phyloP scores from a whole-genome alignment of 805 yeast species.

The Cyberlindnera maclurae region DNA sequence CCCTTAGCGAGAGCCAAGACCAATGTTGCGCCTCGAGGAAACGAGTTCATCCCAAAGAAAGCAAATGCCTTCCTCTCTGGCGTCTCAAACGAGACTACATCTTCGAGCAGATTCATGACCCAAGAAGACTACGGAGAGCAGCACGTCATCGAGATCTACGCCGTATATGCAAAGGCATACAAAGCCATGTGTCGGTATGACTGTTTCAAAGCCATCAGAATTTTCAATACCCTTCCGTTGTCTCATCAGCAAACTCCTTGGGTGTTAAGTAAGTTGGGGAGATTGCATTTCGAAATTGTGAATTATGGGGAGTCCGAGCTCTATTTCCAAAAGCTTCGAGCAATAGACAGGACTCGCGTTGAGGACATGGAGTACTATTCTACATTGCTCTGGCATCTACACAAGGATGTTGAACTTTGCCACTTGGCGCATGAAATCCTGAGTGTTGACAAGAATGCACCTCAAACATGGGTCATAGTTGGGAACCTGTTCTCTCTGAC shows the following conservation, averaged over 20 bases:
- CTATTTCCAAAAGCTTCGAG: slow-evolving; percentile 55
- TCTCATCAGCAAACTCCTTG: slow-evolving; percentile 68
- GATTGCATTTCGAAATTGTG: slow-evolving; percentile 79
- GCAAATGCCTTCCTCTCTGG: slow-evolving; percentile 7
- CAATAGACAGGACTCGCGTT: slow-evolving; percentile 66
- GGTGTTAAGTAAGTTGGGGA: slow-evolving; percentile 75
- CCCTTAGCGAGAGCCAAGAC: slow-evolving; percentile 24
- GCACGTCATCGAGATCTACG: slow-evolving; percentile 40
- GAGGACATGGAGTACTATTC: slow-evolving; percentile 90
- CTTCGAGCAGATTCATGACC: slow-evolving; percentile 12
- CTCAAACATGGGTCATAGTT: slow-evolving; percentile 86
- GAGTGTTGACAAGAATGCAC: slow-evolving; percentile 54
- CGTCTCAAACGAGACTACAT: slow-evolving; percentile 5
- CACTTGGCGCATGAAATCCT: slow-evolving; percentile 74
- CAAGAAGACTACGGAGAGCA: slow-evolving; percentile 29
- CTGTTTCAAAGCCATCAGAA: slow-evolving; percentile 71
- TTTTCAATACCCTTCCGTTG: slow-evolving; percentile 57
- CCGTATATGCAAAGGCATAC: slow-evolving; percentile 51
- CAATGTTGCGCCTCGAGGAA: slow-evolving; percentile 7
- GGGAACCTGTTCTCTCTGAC: slow-evolving; percentile 84
- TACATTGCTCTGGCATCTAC: slow-evolving; percentile 88
- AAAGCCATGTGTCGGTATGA: slow-evolving; percentile 60
- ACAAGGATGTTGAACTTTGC: slow-evolving; percentile 72
- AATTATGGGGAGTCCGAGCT: slow-evolving; percentile 72
- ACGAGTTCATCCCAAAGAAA: slow-evolving; percentile 17